Base-by-base conservation (phyloP, 2,329 filamentous ascomycete species). In the Colletotrichum karsti region DNA sequence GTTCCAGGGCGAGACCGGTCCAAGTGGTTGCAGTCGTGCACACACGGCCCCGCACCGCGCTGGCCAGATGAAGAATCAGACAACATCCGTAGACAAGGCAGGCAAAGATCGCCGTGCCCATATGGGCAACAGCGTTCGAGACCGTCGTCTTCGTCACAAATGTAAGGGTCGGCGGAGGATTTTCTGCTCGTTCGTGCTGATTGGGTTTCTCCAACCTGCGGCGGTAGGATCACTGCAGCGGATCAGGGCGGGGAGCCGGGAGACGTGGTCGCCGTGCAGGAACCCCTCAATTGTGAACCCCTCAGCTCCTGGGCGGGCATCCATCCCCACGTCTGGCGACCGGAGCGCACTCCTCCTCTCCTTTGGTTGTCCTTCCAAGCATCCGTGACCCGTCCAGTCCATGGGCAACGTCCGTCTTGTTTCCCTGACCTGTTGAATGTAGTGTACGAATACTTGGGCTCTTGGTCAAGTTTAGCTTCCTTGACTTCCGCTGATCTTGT, bases 271-370 rank as follows among this genome's bases (percentile, higher is more conserved):
- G 22, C 46, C 60, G 53, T 67, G 60, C 64, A 67, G 53, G 60
- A 67, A 64, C 64, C 51, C 53, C 64, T 63, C 59, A 66, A 50
- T n/a, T 22, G 37, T n/a, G 37, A 57, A 44, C 50, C 63, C 48
- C 51, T 51, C 42, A 53, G 44, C 28, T 41, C 30, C 5, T 57
- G 12, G 42, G 28, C 13, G 18, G 51, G 18, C 50, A 15, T 35
- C 15, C 33, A 33, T 60, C 41, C 48, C 48, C 57, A 28, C 48
- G 37, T 33, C 35, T 42, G 28, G 33, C 41, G 12, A 13, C 6
- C 48, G 48, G 63, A 61, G 28, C 53, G 39, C 18, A 28, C 56
- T 59, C 30, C 15, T 60, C 24, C 35, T 26, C 57, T 30, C n/a
- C 20, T n/a, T 6, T n/a, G n/a, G n/a, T n/a, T 18, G 10, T 22